A percentile compares a stretch with the other conserved stretches of the same genome.
Evolutionary conservation across 345 rosid species (phyloP).

Genomic region (Turnera subulata): DNA sequence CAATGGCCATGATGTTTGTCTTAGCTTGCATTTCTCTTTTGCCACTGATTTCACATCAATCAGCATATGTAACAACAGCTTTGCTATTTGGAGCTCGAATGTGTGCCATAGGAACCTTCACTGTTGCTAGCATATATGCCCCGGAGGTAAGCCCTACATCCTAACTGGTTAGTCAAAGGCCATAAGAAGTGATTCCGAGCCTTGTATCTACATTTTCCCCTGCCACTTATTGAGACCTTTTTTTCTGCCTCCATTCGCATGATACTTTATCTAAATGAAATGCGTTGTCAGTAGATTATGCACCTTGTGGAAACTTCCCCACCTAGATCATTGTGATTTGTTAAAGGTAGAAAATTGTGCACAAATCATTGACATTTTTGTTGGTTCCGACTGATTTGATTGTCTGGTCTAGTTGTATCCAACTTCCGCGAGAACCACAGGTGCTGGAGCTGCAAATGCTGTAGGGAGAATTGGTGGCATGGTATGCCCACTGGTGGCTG

Average conservation of each 20-base stretch:
- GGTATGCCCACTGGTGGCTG: conserved; percentile 23
- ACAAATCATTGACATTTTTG: not conserved
- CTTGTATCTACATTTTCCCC: too few relatives aligned
- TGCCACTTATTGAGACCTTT: too few relatives aligned
- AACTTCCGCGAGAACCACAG: conserved; percentile 20
- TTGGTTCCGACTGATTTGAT: not conserved
- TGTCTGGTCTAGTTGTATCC: conserved; percentile 17
- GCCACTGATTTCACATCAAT: conserved; percentile 10
- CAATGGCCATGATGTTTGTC: conserved; percentile 19
- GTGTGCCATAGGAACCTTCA: conserved; percentile 20
- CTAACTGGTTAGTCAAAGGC: too few relatives aligned
- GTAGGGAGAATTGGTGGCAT: conserved; percentile 25
- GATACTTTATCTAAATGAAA: too few relatives aligned
- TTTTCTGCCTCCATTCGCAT: too few relatives aligned
- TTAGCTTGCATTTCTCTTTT: conserved; percentile 16
- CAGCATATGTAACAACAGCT: conserved; percentile 8
- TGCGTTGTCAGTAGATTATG: too few relatives aligned
- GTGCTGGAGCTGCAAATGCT: conserved; percentile 21
- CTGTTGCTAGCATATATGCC: conserved; percentile 21
- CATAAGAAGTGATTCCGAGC: too few relatives aligned
- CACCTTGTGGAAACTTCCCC: too few relatives aligned
- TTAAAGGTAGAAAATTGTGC: too few relatives aligned
- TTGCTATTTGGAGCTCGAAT: conserved; percentile 27
- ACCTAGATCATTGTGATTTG: too few relatives aligned
- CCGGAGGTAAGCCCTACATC: conserved; percentile 16